Evolutionary conservation across 1,139 yeast species (phyloP).

Genomic region (Blastobotrys apis): DNA sequence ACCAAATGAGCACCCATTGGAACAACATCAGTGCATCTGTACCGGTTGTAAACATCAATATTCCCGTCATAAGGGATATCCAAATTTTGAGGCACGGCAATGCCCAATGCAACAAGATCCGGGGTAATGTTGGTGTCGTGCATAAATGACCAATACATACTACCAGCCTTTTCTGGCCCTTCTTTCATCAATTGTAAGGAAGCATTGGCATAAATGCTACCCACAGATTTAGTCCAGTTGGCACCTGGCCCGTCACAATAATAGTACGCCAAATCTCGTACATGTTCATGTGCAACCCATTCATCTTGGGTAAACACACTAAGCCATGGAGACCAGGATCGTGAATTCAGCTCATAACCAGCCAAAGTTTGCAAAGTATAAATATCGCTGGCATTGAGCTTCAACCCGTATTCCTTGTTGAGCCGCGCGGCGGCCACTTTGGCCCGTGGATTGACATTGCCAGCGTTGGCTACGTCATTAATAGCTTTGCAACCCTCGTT

Average conservation of each 20-base stretch:
- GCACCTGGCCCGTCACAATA: slow-evolving; percentile 52
- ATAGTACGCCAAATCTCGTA: slow-evolving; percentile 43
- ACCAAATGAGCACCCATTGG: slow-evolving; percentile 53
- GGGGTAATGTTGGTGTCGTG: slow-evolving; percentile 52
- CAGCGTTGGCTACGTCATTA: neutral
- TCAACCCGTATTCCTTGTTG: slow-evolving; percentile 2
- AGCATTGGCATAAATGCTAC: slow-evolving; percentile 49
- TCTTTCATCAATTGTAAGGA: slow-evolving; percentile 43
- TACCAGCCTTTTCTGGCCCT: slow-evolving; percentile 28
- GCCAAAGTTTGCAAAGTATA: slow-evolving; percentile 41
- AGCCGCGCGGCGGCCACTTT: slow-evolving; percentile 33
- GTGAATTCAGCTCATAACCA: slow-evolving; percentile 50
- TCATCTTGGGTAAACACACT: slow-evolving; percentile 50
- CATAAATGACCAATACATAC: slow-evolving; percentile 41
- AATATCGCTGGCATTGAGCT: slow-evolving; percentile 6
- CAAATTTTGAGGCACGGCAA: slow-evolving; percentile 28
- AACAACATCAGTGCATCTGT: slow-evolving; percentile 35
- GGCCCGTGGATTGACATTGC: slow-evolving; percentile 29
- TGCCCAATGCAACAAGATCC: slow-evolving; percentile 44
- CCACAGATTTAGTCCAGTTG: slow-evolving; percentile 39
- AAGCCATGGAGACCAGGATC: slow-evolving; percentile 49
- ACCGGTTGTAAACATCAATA: slow-evolving; percentile 41
- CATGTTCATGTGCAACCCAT: slow-evolving; percentile 43
- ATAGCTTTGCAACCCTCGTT: slow-evolving; percentile 23
- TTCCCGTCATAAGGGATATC: slow-evolving; percentile 17